phyloP scores from a whole-genome alignment of 2,329 filamentous ascomycete genomes.

The Aspergillus neoniger region DNA sequence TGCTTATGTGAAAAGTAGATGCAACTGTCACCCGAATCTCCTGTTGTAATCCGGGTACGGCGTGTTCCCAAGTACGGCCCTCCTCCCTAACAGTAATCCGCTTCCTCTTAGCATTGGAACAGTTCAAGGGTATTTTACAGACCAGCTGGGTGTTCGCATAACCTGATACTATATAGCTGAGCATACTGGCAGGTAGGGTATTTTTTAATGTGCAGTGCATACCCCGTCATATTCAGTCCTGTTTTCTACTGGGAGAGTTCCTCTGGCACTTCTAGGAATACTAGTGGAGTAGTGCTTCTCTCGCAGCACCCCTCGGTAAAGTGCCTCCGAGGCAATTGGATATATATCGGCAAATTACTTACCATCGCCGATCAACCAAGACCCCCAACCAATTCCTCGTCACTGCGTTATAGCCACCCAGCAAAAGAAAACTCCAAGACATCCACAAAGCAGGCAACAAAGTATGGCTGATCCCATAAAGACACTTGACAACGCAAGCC shows the following conservation, averaged over 20 bases:
- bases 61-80: no score
- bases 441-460: not conserved
- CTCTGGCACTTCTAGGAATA: not conserved
- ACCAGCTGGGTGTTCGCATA: no score
- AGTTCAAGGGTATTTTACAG: no score
- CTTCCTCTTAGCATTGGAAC: no score
- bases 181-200: no score
- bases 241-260: not conserved
- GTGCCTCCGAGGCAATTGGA: not conserved
- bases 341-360: not conserved
- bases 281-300: not conserved
- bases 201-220: not conserved
- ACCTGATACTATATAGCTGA: no score
- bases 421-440: no score
- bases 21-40: no score
- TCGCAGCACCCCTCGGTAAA: not conserved
- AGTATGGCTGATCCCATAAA: slow-evolving; percentile 41
- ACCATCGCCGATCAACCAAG: not conserved
- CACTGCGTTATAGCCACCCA: not conserved
- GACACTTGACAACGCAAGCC: slow-evolving; percentile 29
- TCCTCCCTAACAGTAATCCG: no score
- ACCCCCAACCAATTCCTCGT: not conserved
- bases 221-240: not conserved
- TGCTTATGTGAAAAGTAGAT: not conserved
- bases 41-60: no score